These are phyloP conservation scores for Saccharum officinarum DNA, from an alignment of 176 grass and related monocot species.

Conservation along the genomic window DNA sequence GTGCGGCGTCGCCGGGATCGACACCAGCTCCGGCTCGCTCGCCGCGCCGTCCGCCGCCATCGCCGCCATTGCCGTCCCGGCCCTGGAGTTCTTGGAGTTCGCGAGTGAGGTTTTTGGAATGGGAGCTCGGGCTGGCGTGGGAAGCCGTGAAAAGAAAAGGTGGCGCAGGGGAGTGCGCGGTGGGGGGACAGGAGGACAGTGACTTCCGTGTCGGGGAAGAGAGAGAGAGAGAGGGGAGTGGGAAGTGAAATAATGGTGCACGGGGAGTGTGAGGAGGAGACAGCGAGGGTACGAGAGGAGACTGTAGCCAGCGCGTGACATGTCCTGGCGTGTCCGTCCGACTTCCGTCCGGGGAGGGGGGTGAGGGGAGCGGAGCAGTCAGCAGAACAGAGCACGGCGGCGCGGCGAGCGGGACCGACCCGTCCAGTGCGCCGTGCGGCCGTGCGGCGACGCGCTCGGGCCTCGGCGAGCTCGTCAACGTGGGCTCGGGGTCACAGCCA, in stretches of 20 bases:
- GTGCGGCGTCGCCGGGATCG: constrained; percentile 78
- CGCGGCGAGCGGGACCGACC: background rate
- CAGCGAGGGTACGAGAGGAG: constrained; percentile 1
- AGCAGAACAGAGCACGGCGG: background rate
- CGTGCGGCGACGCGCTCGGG: background rate
- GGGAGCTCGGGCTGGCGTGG: background rate
- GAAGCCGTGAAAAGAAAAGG: constrained; percentile 5
- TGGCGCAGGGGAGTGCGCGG: background rate
- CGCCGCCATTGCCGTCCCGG: background rate
- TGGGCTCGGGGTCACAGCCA: background rate
- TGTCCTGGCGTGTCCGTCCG: background rate
- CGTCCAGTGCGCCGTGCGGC: background rate
- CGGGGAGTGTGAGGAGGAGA: constrained; percentile 10
- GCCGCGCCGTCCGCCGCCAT: constrained; percentile 27
- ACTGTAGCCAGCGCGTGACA: background rate
- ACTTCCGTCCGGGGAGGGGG: no score
- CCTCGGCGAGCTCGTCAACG: background rate
- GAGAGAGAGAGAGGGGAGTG: background rate
- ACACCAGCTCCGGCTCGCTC: constrained; percentile 84
- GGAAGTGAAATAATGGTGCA: background rate
- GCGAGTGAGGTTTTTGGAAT: background rate
- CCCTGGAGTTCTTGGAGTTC: background rate
- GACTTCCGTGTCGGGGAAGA: constrained; percentile 25
- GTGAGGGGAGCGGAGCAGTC: background rate
- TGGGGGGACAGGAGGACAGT: background rate